Evolutionary conservation across 1,139 yeast genomes (phyloP), one percentile per base, ranked within the genome.

Genomic region (Spathaspora sp.): DNA sequence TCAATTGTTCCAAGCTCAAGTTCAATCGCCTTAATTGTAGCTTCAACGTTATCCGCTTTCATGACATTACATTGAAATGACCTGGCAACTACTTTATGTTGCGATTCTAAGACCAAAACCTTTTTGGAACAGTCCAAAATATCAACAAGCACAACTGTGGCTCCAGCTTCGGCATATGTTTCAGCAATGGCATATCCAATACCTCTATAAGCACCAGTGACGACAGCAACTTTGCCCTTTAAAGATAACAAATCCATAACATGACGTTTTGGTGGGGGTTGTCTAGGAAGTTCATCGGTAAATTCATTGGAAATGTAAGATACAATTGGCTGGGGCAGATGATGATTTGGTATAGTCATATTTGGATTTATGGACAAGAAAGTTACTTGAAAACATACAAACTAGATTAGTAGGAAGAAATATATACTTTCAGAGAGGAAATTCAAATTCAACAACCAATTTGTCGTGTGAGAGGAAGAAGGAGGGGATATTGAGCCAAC

Each of bases 121-220:
- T 80, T 73, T 27, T 74, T 64, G 46, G 81, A 83, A 7, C 87
- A 77, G 15, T 20, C 26, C 33, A 73, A 65, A 52, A 70, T 70
- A 55, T 71, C 70, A 96, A 95, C 88, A 57, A 89, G 76, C 51
- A 91, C 93, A 40, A 89, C 86, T 55, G 86, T 89, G 9, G 96
- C 96, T 44, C 96, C 97, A 4, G 95, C 95, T 68, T 88, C 95
- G 43, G 95, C 91, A 59, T 74, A 88, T 0, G 90, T 95, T 60
- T 83, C 86, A 38, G 96, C 96, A 25, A 88, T 89, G 5, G 88
- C 89, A 54, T 70, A 76, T 10, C 97, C 97, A 57, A 89, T 89
- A 27, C 97, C 97, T 37, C 86, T 78, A 15, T 95, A 84, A 3
- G 95, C 85, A 31, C 97, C 97, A 15, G 96, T 87, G 50, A 89